Conservation (phyloP, 140 eudicot species). For the Stevia rebaudiana region DNA sequence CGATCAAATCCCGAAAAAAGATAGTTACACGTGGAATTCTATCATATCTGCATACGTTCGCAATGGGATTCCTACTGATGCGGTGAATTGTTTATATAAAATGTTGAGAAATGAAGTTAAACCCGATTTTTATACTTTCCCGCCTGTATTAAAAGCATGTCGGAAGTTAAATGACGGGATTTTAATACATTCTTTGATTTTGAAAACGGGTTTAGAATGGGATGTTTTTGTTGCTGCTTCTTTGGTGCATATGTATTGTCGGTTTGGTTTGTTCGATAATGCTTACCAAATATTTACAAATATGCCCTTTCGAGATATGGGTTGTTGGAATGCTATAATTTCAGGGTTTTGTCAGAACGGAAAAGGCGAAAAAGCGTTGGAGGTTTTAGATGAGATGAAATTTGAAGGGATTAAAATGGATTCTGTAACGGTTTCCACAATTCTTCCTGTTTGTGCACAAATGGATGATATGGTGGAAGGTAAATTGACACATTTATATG, state of each 20-base stretch:
- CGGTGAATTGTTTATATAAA: slow-evolving; percentile 48
- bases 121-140: slow-evolving; percentile 85
- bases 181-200: slow-evolving; percentile 55
- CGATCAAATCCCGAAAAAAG: slow-evolving; percentile 44
- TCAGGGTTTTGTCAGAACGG: slow-evolving; percentile 86
- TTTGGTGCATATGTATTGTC: slow-evolving; percentile 83
- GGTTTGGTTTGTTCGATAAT: slow-evolving; percentile 43
- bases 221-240: slow-evolving; percentile 84
- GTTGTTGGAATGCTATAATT: slow-evolving; percentile 86
- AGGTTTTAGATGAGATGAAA: slow-evolving; percentile 60
- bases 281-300: slow-evolving; percentile 52
- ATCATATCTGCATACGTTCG: slow-evolving; percentile 77
- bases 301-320: slow-evolving; percentile 76
- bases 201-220: slow-evolving; percentile 62
- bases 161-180: slow-evolving; percentile 44
- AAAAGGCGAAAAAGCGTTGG: slow-evolving; percentile 50
- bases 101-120: slow-evolving; percentile 49
- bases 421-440: slow-evolving; percentile 55
- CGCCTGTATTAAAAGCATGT: slow-evolving; percentile 81
- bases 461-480: slow-evolving; percentile 48
- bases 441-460: slow-evolving; percentile 74
- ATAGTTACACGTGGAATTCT: slow-evolving; percentile 79
- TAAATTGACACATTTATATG: slow-evolving; percentile 51
- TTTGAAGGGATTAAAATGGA: slow-evolving; percentile 59
- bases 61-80: slow-evolving; percentile 43